Evolutionary conservation across 2,329 filamentous ascomycete genomes (phyloP).

Genomic region (Ambrosiella cleistominuta): DNA sequence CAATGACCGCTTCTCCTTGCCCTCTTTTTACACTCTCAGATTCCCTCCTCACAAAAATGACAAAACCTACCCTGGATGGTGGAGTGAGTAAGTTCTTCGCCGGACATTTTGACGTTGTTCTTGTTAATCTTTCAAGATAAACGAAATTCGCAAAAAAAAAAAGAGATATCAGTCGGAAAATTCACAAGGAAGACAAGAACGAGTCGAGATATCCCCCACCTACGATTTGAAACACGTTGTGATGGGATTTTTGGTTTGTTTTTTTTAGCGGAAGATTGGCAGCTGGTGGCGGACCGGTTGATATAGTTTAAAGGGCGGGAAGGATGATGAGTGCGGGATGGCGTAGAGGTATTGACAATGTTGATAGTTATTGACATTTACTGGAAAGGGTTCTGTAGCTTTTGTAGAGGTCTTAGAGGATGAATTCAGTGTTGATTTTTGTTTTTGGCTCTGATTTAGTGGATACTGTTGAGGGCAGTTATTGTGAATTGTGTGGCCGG

Average conservation of each 20-base stretch:
- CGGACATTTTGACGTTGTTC: constrained; percentile 22
- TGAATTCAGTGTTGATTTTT: no score
- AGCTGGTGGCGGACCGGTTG: not conserved
- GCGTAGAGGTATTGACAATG: no score
- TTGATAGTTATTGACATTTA: not conserved
- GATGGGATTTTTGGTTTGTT: not conserved
- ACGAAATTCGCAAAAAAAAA: not conserved
- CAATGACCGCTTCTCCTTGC: not conserved
- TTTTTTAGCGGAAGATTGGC: not conserved
- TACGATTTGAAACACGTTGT: not conserved
- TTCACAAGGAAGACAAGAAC: not conserved
- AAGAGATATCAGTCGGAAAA: not conserved
- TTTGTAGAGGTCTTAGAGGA: not conserved
- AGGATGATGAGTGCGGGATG: no score
- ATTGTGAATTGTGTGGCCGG: not conserved
- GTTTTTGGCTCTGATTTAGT: not conserved
- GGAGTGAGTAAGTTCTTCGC: constrained; percentile 32
- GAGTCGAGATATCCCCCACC: not conserved
- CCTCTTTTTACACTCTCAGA: not conserved
- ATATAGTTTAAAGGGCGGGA: not conserved
- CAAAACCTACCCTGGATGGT: constrained; percentile 38
- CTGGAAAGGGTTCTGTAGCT: not conserved
- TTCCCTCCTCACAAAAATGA: not conserved
- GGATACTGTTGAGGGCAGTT: not conserved
- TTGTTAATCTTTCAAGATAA: not conserved